Percentiles rank a stretch among this genome's conserved stretches.
Conservation (phyloP, 495 filamentous ascomycete genomes). For the Amorphotheca resinae region DNA sequence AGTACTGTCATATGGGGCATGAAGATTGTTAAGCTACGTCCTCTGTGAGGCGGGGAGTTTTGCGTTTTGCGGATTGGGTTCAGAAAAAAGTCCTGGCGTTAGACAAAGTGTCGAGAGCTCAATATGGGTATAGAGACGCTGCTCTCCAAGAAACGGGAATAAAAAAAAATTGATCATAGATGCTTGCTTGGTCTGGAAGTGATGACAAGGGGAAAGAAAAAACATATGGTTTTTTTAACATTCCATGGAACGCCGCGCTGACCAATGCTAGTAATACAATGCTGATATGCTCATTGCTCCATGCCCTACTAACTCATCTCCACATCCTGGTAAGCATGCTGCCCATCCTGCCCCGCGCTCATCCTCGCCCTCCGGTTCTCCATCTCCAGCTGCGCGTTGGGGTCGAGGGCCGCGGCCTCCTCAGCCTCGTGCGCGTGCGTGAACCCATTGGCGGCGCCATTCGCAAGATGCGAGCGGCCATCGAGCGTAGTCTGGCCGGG, state of each 20-base stretch:
- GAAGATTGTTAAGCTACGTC: too few species aligned
- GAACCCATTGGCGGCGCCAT: constrained; percentile 24
- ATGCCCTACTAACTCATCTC: constrained; percentile 21
- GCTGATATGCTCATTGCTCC: not conserved
- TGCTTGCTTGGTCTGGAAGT: too few species aligned
- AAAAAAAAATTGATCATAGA: too few species aligned
- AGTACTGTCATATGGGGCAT: not conserved
- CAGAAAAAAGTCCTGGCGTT: not conserved
- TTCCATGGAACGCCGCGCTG: not conserved
- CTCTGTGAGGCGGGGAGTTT: too few species aligned
- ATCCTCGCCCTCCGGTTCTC: constrained; percentile 13
- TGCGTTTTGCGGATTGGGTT: too few species aligned
- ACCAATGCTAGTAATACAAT: too few species aligned
- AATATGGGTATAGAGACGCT: not conserved
- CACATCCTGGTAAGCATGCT: constrained; percentile 36
- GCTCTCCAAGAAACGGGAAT: too few species aligned
- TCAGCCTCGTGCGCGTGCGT: not conserved
- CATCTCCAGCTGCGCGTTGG: constrained; percentile 19
- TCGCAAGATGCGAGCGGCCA: constrained; percentile 23
- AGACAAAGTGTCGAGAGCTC: too few species aligned
- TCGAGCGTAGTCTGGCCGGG: constrained; percentile 44
- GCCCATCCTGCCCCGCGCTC: constrained; percentile 1
- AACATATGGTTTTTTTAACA: not conserved
- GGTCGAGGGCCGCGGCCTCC: constrained; percentile 12
- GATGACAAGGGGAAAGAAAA: too few species aligned